Evolutionary conservation across 2,329 filamentous ascomycete species (phyloP), one percentile per base, ranked within the genome.

Genomic region (Beauveria pseudobassiana): DNA sequence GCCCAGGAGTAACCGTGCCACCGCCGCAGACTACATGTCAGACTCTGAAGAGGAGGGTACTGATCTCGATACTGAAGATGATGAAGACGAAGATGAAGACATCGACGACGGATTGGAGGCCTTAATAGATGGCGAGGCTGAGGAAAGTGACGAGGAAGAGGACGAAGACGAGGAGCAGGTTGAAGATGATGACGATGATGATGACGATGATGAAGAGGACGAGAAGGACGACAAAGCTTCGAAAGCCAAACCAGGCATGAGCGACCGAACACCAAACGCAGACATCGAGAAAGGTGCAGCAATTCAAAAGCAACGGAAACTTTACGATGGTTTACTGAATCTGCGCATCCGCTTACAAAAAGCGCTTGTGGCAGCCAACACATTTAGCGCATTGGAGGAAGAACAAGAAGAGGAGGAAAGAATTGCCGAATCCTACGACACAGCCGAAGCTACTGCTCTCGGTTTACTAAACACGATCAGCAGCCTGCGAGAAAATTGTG

Each of bases 261-360:
- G 67, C n/a, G 70, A 68, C 16, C 60, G 71, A 16, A 72, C 73
- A 40, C 45, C 40, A 51, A 73, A 67, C 52, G 67, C 68, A 26
- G 95, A 98, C 71, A 86, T 89, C 5, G 85, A 87, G 48, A 98
- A 98, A 74, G 95, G 95, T 14, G 77, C 83, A 60, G 93, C 93
- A 0, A 90, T 99, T 43, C 93, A 92, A 68, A 80, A 87, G 62
- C 95, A 99, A 75, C 86, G 92, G 57, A 88, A 87, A 64, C 86
- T 88, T 0, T 99, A 96, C 70, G 93, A 98, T 67, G 85, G 90
- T 0, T 83, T 98, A 1, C 82, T 99, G 38, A 96, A 96, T 75
- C 84, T 92, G 16, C 87, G 95, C 22, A 97, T 99, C 70, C 90
- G 93, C 64, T 77, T 99, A 20, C 96, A 99, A 73, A 98, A 97